Conservation (phyloP, 176 grass and related monocot genomes). For the Aegilops umbellulata region DNA sequence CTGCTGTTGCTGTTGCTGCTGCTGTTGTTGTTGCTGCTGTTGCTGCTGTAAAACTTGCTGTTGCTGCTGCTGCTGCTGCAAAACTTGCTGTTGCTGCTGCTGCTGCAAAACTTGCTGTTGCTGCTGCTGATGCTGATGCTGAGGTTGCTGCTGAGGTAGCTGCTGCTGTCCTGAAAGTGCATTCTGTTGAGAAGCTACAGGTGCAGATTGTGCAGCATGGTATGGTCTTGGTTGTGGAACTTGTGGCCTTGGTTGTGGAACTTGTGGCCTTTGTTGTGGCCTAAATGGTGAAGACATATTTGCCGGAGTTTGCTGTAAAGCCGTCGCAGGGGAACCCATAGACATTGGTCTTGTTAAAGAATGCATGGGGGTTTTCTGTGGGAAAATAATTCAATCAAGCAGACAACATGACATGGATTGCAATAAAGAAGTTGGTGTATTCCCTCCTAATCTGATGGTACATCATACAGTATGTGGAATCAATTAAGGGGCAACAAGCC, state of each 20-base stretch:
- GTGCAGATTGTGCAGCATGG: slow-evolving; percentile 40
- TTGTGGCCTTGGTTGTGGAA: slow-evolving; percentile 71
- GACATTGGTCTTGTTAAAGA: slow-evolving; percentile 58
- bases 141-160: slow-evolving; percentile 25
- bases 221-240: slow-evolving; percentile 68
- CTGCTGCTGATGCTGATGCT: slow-evolving; percentile 31
- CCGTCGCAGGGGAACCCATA: slow-evolving; percentile 45
- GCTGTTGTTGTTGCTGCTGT: background rate
- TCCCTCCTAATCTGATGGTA: background rate
- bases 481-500: background rate
- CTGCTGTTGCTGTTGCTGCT: slow-evolving; percentile 3
- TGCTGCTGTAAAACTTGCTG: slow-evolving; percentile 4
- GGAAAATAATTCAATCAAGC: slow-evolving; percentile 33
- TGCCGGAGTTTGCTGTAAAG: slow-evolving; percentile 52
- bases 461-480: slow-evolving; percentile 5
- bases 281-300: slow-evolving; percentile 56
- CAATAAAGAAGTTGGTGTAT: background rate
- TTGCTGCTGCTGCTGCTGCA: slow-evolving; percentile 39
- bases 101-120: slow-evolving; percentile 22
- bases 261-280: slow-evolving; percentile 68
- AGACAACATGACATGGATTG: slow-evolving; percentile 12
- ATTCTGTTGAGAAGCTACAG: slow-evolving; percentile 51
- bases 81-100: slow-evolving; percentile 25
- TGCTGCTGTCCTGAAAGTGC: slow-evolving; percentile 55
- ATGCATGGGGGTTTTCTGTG: slow-evolving; percentile 61